phyloP scores from a whole-genome alignment of 2,329 filamentous ascomycete species.

The Lasiodiplodia citricola region DNA sequence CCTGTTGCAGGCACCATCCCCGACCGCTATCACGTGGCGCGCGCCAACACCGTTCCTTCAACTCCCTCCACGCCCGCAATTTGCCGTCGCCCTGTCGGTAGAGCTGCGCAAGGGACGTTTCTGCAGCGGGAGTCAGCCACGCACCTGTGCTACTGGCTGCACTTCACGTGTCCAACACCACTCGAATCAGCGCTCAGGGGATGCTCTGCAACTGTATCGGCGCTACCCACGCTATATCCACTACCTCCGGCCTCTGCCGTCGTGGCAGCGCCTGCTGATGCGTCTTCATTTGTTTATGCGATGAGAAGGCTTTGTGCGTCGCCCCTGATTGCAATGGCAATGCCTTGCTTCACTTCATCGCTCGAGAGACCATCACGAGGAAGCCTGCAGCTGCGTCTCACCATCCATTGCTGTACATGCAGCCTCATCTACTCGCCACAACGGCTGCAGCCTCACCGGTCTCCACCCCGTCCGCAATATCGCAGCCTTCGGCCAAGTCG shows the following conservation, averaged over 20 bases:
- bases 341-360: not conserved
- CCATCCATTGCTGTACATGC: slow-evolving; percentile 5
- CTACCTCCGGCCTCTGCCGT: slow-evolving; percentile 10
- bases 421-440: slow-evolving; percentile 18
- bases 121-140: slow-evolving; percentile 21
- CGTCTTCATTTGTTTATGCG: slow-evolving; percentile 19
- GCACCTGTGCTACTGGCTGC: slow-evolving; percentile 9
- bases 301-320: slow-evolving; percentile 5
- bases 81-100: not conserved
- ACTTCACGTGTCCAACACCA: slow-evolving; percentile 13
- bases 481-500: not conserved
- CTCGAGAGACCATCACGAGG: slow-evolving; percentile 11
- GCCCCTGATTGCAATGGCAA: not conserved
- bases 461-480: not conserved
- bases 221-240: not conserved
- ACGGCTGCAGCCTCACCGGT: not conserved
- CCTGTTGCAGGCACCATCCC: slow-evolving; percentile 4
- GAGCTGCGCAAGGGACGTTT: slow-evolving; percentile 11
- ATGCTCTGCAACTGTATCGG: not conserved
- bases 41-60: not conserved
- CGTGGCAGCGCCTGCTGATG: slow-evolving; percentile 13
- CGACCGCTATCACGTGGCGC: slow-evolving; percentile 2
- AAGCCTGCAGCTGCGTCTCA: slow-evolving; percentile 2
- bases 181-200: slow-evolving; percentile 11
- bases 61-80: not conserved